Percentiles rank a stretch among this genome's conserved stretches.
These are phyloP conservation scores for Phytomonas sp. DNA, from an alignment of 208 protist genomes.

Conservation along the genomic window DNA sequence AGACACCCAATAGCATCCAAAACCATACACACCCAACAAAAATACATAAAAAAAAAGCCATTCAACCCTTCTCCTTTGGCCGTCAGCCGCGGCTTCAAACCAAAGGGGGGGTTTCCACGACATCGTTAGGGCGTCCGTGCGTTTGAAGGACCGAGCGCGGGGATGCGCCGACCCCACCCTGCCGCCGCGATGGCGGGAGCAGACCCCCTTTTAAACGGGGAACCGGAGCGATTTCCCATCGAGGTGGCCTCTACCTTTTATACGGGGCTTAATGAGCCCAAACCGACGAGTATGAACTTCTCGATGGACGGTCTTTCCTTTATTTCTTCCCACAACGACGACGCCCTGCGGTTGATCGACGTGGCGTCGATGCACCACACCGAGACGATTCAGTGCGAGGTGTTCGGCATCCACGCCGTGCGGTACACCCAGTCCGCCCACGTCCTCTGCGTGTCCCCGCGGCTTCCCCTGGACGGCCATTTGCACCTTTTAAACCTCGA, in stretches of 20 bases:
- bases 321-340: conserved; percentile 65
- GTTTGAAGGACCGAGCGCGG: not conserved
- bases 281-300: conserved; percentile 63
- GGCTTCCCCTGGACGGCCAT: conserved; percentile 63
- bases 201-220: not conserved
- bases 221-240: conserved; percentile 14
- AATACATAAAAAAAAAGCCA: not conserved
- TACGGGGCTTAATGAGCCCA: conserved; percentile 60
- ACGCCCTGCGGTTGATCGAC: conserved; percentile 64
- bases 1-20: not conserved
- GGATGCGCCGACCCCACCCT: not conserved
- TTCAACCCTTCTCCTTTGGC: not conserved
- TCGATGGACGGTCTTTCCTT: conserved; percentile 59
- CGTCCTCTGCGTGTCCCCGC: conserved; percentile 59
- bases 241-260: conserved; percentile 72
- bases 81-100: too few species aligned
- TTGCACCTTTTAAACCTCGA: conserved; percentile 70
- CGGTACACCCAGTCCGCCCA: conserved; percentile 60
- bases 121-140: not conserved
- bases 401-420: conserved; percentile 51
- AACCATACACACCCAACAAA: too few species aligned
- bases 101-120: too few species aligned
- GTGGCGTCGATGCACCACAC: conserved; percentile 35
- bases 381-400: conserved; percentile 42
- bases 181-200: not conserved